Evolutionary conservation across 192 early-diverging fungal genomes (phyloP).

Genomic region (Backusella circina): DNA sequence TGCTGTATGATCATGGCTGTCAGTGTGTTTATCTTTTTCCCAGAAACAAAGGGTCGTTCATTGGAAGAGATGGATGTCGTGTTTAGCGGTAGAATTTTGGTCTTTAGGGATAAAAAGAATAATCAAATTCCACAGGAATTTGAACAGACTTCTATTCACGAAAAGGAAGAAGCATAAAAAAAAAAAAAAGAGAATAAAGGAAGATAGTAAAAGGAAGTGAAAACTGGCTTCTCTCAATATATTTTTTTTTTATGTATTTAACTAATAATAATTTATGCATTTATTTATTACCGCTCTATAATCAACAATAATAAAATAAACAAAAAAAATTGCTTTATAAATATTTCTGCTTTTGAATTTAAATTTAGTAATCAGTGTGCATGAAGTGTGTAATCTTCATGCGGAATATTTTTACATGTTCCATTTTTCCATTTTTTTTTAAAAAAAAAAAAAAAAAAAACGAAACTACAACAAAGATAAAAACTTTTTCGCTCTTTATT

Average conservation of each 20-base stretch:
- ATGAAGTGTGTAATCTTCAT: neutral
- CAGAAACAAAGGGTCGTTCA: constrained; percentile 80
- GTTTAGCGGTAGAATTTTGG: constrained; percentile 40
- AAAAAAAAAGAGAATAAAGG: neutral
- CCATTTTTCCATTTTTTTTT: neutral
- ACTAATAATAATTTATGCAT: neutral
- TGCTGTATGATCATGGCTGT: constrained; percentile 51
- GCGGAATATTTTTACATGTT: neutral
- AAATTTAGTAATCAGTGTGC: neutral
- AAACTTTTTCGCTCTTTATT: neutral
- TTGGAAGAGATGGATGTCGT: constrained; percentile 89
- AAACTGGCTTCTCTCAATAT: neutral
- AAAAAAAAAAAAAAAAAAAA: too few relatives aligned
- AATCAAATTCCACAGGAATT: neutral
- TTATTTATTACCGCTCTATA: neutral
- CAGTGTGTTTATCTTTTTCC: constrained; percentile 66
- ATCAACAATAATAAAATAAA: neutral
- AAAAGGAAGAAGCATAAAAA: neutral
- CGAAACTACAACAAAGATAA: neutral
- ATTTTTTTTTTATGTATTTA: neutral
- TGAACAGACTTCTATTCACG: neutral
- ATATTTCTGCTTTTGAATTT: neutral
- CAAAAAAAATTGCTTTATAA: too few relatives aligned
- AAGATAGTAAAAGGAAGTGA: neutral
- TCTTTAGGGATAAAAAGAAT: neutral